Evolutionary conservation across 306 rosid genomes (phyloP), one percentile per base, ranked within the genome.

Genomic region (Vigna angularis): DNA sequence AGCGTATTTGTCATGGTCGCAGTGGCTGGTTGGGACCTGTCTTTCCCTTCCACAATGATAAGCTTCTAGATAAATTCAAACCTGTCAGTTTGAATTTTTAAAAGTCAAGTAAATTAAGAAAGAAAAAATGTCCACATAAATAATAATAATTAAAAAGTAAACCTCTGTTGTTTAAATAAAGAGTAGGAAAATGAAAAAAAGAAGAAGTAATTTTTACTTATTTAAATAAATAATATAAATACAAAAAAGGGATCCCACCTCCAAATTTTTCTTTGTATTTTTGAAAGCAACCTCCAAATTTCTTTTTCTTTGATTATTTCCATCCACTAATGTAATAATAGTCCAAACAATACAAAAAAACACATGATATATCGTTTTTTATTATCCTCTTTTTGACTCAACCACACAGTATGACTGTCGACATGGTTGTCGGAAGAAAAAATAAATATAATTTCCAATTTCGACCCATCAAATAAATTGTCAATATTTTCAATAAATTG

Each of bases 11-110:
- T 3, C 20, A 22, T 3, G 62, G 0, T 49, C 6, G 49, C 34
- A 30, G 3, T 32, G 79, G 59, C 61, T 4, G 18, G 69, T 63
- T 76, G 77, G 77, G 70, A 70, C 65, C 63, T 14, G 15, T 64
- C 67, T 64, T 26, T 70, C 38, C 38, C 40, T 32, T 81, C 3
- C 13, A 30, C 26, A 30, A n/a, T 3, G 50, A 48, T 58, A 59
- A 38, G 34, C 32, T 74, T 81, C 85, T 75, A 50, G 67, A 81
- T 13, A 15, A 71, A 15, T 48, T 59, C 18, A 18, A 4, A 3
- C 20, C 15, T 6, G 30, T 18, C 28, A 8, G 30, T 20, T 55
- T 55, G 28, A 55, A 18, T 17, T 7, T 52, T 52, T 24, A 17
- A 52, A 52, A 3, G 14, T 44, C 14, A 4, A 52, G 26, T 17